Conservation (phyloP, 176 grass and related monocot genomes). For the Puya raimondii region DNA sequence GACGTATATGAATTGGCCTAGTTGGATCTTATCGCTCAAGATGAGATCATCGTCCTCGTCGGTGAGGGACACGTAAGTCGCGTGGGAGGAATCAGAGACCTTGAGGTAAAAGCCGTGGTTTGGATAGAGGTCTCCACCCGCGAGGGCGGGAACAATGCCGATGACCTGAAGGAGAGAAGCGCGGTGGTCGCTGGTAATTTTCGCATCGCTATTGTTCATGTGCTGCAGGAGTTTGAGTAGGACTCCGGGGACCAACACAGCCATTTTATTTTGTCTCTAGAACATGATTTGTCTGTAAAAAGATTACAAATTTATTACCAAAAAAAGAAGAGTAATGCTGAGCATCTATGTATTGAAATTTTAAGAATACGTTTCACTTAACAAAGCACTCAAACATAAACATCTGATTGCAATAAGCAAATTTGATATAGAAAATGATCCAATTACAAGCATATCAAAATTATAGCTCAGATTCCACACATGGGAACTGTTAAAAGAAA, state of each 20-base stretch:
- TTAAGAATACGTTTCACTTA: too few species aligned
- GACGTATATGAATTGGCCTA: constrained; percentile 85
- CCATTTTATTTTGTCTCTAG: constrained; percentile 39
- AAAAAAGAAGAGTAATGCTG: too few species aligned
- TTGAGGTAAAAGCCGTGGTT: constrained; percentile 86
- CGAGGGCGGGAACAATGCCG: constrained; percentile 79
- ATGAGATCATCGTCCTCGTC: constrained; percentile 81
- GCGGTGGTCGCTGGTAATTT: constrained; percentile 47
- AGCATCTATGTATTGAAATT: too few species aligned
- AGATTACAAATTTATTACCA: too few species aligned
- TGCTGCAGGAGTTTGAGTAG: constrained; percentile 89
- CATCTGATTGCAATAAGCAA: too few species aligned
- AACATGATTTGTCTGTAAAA: not conserved
- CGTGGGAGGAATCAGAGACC: constrained; percentile 82
- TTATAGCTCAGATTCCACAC: too few species aligned
- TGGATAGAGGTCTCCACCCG: constrained; percentile 62
- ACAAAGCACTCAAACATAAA: too few species aligned
- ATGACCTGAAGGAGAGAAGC: constrained; percentile 87
- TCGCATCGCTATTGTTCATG: constrained; percentile 53
- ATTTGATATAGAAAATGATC: too few species aligned
- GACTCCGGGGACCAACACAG: constrained; percentile 56
- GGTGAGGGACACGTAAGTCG: constrained; percentile 57
- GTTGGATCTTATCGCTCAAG: constrained; percentile 78
- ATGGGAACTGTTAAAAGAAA: too few species aligned
- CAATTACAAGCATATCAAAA: too few species aligned